phyloP scores from a whole-genome alignment of 306 rosid genomes.

The Quercus cerris region DNA sequence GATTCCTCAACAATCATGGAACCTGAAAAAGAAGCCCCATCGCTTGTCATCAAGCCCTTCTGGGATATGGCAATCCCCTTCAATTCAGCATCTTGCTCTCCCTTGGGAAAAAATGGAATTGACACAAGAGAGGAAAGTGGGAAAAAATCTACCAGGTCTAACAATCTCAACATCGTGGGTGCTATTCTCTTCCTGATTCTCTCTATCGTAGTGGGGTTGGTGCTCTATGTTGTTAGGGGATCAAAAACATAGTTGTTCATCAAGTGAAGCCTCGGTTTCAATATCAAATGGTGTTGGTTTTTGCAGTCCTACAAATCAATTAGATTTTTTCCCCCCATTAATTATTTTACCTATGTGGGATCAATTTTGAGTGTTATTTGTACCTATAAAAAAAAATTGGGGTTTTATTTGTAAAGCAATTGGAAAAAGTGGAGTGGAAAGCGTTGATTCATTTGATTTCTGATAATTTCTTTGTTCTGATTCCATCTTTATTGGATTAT shows the following conservation, averaged over 20 bases:
- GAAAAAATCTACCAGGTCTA: slow-evolving; percentile 17
- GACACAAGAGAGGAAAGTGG: slow-evolving; percentile 24
- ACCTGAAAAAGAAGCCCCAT: slow-evolving; percentile 57
- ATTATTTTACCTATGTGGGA: neutral
- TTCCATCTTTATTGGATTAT: no score
- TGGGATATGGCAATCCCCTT: slow-evolving; percentile 64
- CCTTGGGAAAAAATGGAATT: slow-evolving; percentile 27
- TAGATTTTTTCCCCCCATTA: neutral
- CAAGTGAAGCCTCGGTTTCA: neutral
- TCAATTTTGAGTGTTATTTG: neutral
- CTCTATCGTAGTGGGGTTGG: slow-evolving; percentile 48
- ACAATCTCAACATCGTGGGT: slow-evolving; percentile 36
- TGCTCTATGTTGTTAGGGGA: slow-evolving; percentile 33
- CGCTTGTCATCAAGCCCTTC: slow-evolving; percentile 48
- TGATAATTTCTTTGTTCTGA: neutral
- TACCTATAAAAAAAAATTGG: neutral
- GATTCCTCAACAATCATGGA: slow-evolving; percentile 56
- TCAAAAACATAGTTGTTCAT: slow-evolving; percentile 5
- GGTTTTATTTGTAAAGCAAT: neutral
- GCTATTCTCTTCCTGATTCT: slow-evolving; percentile 57
- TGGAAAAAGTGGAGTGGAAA: neutral
- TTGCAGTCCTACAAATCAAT: neutral
- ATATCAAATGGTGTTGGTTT: neutral
- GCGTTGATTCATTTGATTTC: neutral
- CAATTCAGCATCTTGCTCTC: slow-evolving; percentile 22